phyloP scores from a whole-genome alignment of 208 protist species.

The Trypanosoma mega region DNA sequence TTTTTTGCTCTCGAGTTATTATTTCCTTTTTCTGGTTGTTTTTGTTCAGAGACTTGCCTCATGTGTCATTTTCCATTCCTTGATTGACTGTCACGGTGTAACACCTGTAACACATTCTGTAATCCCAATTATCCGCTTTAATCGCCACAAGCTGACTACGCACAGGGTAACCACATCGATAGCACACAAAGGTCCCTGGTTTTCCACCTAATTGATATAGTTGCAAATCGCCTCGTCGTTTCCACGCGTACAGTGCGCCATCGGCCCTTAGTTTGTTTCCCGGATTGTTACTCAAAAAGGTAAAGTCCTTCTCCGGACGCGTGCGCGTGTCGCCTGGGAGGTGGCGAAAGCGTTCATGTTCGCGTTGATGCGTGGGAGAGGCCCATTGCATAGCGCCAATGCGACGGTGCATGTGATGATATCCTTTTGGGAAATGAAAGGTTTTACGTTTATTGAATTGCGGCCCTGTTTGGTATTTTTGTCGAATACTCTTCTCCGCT shows the following conservation, averaged over 20 bases:
- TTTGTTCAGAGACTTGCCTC: conserved; percentile 1
- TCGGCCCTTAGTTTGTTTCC: conserved; percentile 36
- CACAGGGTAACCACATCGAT: conserved; percentile 83
- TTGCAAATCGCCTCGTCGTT: conserved; percentile 56
- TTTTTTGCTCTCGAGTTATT: no score
- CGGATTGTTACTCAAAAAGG: conserved; percentile 31
- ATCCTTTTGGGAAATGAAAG: conserved; percentile 59
- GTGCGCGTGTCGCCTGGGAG: conserved; percentile 65
- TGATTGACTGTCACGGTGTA: conserved; percentile 52
- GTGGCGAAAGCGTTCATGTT: conserved; percentile 62
- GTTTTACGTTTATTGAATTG: conserved; percentile 79
- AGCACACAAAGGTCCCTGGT: conserved; percentile 79
- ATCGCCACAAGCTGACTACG: conserved; percentile 70
- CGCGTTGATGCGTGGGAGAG: conserved; percentile 63
- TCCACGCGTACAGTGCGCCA: conserved; percentile 76
- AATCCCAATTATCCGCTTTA: conserved; percentile 89
- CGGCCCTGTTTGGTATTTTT: conserved; percentile 74
- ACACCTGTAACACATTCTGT: conserved; percentile 88
- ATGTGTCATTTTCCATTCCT: conserved; percentile 77
- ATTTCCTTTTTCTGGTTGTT: no score
- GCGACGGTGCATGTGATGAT: conserved; percentile 71
- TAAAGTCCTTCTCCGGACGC: conserved; percentile 67
- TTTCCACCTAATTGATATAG: conserved; percentile 78
- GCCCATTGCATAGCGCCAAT: conserved; percentile 39
- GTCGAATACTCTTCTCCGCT: conserved; percentile 63